Evolutionary conservation across 495 filamentous ascomycete species (phyloP).

Genomic region (Amniculicola lignicola): DNA sequence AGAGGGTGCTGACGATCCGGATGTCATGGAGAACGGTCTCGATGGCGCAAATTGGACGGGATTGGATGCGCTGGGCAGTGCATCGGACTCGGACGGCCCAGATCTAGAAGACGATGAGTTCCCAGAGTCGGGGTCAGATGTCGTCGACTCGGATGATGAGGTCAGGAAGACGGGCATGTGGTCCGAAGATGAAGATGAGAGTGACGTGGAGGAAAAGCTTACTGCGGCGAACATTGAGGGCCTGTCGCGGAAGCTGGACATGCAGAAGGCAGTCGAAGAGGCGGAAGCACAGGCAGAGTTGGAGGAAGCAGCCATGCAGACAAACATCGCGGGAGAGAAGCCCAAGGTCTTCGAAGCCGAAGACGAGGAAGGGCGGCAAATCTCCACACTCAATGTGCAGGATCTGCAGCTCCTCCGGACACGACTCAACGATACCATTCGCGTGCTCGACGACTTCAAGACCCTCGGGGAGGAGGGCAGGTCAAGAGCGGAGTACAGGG

Average conservation of each 20-base stretch:
- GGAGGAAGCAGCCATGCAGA: constrained; percentile 85
- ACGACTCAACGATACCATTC: constrained; percentile 88
- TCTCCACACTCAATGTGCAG: constrained; percentile 63
- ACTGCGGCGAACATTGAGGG: constrained; percentile 97
- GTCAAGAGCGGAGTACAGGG: constrained; percentile 81
- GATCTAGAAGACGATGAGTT: constrained; percentile 51
- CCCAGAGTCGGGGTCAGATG: constrained; percentile 58
- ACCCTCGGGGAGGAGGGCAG: constrained; percentile 72
- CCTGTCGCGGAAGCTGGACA: constrained; percentile 75
- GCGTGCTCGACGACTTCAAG: constrained; percentile 82
- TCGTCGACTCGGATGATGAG: constrained; percentile 40
- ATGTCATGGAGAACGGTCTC: constrained; percentile 45
- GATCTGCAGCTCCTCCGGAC: constrained; percentile 87
- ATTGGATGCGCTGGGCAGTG: constrained; percentile 44
- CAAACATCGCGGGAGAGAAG: constrained; percentile 84
- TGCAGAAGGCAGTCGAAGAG: constrained; percentile 63
- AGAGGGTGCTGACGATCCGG: constrained; percentile 46
- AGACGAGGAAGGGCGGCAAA: constrained; percentile 51
- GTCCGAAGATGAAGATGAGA: constrained; percentile 91
- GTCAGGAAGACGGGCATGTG: constrained; percentile 59
- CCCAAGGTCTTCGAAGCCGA: constrained; percentile 66
- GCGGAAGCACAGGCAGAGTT: constrained; percentile 76
- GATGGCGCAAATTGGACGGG: constrained; percentile 39
- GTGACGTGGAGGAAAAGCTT: constrained; percentile 82
- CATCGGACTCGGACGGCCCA: constrained; percentile 37